phyloP scores from a whole-genome alignment of 2,329 filamentous ascomycete species.

The Aspergillus sp. region DNA sequence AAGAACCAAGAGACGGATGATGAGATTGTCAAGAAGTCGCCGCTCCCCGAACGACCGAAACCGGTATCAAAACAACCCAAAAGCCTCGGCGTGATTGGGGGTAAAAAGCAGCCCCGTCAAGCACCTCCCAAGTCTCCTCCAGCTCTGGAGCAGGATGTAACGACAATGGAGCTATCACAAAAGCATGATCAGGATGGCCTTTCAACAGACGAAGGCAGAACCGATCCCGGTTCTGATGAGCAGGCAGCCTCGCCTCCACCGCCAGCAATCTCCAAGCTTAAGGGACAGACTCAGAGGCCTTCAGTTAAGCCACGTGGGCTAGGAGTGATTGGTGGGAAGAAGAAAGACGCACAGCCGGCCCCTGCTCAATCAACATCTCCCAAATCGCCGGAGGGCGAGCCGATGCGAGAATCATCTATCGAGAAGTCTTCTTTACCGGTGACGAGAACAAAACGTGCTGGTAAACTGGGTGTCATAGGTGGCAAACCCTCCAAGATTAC shows the following conservation, averaged over 20 bases:
- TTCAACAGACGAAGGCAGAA: not conserved
- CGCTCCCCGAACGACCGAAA: constrained; percentile 5
- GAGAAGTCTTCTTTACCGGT: not conserved
- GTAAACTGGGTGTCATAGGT: constrained; percentile 37
- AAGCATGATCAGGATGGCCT: not conserved
- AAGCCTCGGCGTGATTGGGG: constrained; percentile 23
- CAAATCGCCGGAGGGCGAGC: not conserved
- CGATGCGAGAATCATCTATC: not conserved
- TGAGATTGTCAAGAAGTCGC: not conserved
- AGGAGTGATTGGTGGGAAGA: constrained; percentile 32
- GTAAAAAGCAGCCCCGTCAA: constrained; percentile 14
- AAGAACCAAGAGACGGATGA: constrained; percentile 8
- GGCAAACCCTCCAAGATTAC: constrained; percentile 18
- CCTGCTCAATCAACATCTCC: constrained; percentile 2
- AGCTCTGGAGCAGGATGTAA: not conserved
- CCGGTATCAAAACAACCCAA: constrained; percentile 7
- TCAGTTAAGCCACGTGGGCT: constrained; percentile 8
- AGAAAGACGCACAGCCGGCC: constrained; percentile 14
- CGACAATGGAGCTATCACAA: not conserved
- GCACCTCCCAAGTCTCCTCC: not conserved
- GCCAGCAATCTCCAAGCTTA: not conserved
- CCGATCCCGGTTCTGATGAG: constrained; percentile 5
- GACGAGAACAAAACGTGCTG: constrained; percentile 5
- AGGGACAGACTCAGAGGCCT: not conserved
- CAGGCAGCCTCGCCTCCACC: not conserved